Base-by-base conservation (phyloP, 2,329 filamentous ascomycete species). In the Colletotrichum tropicicola region DNA sequence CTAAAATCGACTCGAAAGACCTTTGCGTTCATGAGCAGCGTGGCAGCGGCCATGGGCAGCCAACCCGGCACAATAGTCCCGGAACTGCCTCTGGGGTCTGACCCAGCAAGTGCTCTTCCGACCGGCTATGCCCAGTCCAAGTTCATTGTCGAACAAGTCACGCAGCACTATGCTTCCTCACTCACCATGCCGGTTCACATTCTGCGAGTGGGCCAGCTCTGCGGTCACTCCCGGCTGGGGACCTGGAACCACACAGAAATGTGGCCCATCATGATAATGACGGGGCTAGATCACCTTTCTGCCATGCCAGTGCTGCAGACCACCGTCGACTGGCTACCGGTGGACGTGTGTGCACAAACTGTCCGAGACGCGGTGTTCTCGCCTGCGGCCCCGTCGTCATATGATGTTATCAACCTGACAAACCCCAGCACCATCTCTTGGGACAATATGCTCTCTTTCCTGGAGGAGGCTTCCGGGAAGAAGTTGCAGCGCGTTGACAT, bases 261-360 rank as follows among this genome's bases (percentile, higher is more conserved):
- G 60, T 64, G 60, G 60, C 60, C 60, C 4, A 59, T 52, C 6
- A 45, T 64, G 10, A 64, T 64, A 25, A 59, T 59, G 60, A 25
- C 55, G 1, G 60, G 55, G 0, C 39, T 64, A 2, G 4, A 59
- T 10, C 10, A 15, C 0, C 47, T 64, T 1, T 39, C 56, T 3
- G 60, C 47, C 5, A 53, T 64, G 60, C 60, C 60, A 2, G 1
- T 21, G 2, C 12, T 64, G 15, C 10, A 53, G 30, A 64, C 59
- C 1, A 48, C 9, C 1, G 47, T 64, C 6, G 60, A 64, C 55
- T 64, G 60, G 60, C 32, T 64, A 1, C 60, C 60, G 3, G 55
- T 64, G 1, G 60, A 64, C n/a, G 10, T 41, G n/a, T 64, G 60
- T 3, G 60, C 60, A 3, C 30, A 35, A 10, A 35, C 32, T 3